phyloP scores from a whole-genome alignment of 495 filamentous ascomycete species.

The Beverwykella pulmonaria region DNA sequence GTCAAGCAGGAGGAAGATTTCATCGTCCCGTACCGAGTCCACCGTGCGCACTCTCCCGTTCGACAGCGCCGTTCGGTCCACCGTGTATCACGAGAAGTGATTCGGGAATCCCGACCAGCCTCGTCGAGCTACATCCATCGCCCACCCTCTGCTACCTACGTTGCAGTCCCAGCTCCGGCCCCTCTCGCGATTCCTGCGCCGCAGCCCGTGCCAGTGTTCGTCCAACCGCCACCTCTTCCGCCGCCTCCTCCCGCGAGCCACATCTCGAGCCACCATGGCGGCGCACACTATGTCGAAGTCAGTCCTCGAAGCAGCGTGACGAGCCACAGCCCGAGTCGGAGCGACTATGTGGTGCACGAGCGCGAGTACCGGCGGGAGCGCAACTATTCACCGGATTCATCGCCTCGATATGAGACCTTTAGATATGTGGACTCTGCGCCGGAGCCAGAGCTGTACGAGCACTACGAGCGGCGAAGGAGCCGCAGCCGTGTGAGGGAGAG shows the following conservation, averaged over 20 bases:
- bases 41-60: slow-evolving; percentile 14
- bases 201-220: slow-evolving; percentile 41
- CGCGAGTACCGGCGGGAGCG: slow-evolving; percentile 33
- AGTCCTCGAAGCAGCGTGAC: slow-evolving; percentile 36
- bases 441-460: slow-evolving; percentile 34
- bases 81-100: slow-evolving; percentile 31
- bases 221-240: slow-evolving; percentile 34
- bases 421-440: slow-evolving; percentile 43
- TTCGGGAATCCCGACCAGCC: slow-evolving; percentile 38
- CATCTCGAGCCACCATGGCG: slow-evolving; percentile 6
- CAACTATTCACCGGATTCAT: slow-evolving; percentile 34
- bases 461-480: slow-evolving; percentile 23
- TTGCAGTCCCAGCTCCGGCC: slow-evolving; percentile 22
- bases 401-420: slow-evolving; percentile 42
- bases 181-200: slow-evolving; percentile 34
- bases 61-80: slow-evolving; percentile 26
- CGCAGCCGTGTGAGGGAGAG: slow-evolving; percentile 23
- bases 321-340: slow-evolving; percentile 21
- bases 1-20: slow-evolving; percentile 45
- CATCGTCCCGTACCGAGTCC: slow-evolving; percentile 33
- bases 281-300: slow-evolving; percentile 45
- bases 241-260: slow-evolving; percentile 18
- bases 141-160: slow-evolving; percentile 23
- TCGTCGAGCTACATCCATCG: not conserved
- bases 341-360: slow-evolving; percentile 41